A percentile compares a stretch with the other conserved stretches of the same genome.
Conservation (phyloP, 139 green algal genomes). For the Volvox africanus region DNA sequence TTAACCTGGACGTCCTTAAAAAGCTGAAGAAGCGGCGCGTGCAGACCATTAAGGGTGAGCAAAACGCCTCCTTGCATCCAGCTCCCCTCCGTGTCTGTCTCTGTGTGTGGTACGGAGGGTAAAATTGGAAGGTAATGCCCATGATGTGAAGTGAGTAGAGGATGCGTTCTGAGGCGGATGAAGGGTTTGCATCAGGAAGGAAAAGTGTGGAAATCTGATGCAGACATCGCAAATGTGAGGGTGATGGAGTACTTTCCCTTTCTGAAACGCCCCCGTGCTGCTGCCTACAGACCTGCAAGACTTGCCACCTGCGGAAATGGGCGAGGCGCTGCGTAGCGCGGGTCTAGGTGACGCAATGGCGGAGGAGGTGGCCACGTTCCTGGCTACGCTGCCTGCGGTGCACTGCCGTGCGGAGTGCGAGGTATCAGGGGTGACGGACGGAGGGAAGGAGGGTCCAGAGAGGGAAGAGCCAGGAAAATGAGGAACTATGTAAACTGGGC, state of each 20-base stretch:
- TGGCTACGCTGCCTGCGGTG: conserved; percentile 69
- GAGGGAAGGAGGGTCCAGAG: neutral
- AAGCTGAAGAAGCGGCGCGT: conserved; percentile 75
- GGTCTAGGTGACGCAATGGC: conserved; percentile 59
- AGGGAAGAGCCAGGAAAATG: too few species aligned
- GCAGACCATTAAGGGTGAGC: conserved; percentile 69
- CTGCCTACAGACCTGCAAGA: conserved; percentile 72
- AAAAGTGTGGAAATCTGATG: too few species aligned
- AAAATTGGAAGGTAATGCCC: too few species aligned
- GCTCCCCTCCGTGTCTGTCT: too few species aligned
- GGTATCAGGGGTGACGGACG: neutral
- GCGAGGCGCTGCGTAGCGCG: conserved; percentile 49
- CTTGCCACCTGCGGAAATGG: conserved; percentile 57
- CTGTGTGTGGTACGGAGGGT: too few species aligned
- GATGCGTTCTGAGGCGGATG: too few species aligned
- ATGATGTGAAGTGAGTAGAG: too few species aligned
- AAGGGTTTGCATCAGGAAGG: too few species aligned
- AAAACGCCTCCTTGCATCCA: too few species aligned
- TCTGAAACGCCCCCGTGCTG: neutral
- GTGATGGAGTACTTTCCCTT: too few species aligned
- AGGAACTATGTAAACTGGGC: too few species aligned
- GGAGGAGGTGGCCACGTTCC: conserved; percentile 75
- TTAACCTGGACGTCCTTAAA: conserved; percentile 77
- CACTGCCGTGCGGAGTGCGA: conserved; percentile 43
- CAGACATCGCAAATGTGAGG: too few species aligned